A percentile compares a stretch with the other conserved stretches of the same genome.
Evolutionary conservation across 2,329 filamentous ascomycete species (phyloP).

Genomic region (Rutstroemia sp.): DNA sequence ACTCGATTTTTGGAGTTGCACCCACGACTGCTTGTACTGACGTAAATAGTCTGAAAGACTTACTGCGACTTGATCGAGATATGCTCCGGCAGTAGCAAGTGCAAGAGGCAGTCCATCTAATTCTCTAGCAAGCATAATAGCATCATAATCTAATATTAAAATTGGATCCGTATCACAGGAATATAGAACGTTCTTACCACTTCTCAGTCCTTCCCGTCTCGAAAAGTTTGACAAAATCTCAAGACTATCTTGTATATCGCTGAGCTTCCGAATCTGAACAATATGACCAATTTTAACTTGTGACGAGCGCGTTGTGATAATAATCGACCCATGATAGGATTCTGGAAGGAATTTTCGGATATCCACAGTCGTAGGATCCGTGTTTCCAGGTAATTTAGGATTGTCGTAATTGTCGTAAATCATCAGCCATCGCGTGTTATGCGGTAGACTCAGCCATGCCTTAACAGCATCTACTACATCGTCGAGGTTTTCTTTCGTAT

Average conservation of each 20-base stretch:
- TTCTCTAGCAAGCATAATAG: not conserved
- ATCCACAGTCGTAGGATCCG: not conserved
- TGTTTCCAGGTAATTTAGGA: not conserved
- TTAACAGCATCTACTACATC: not conserved
- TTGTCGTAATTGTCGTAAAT: not conserved
- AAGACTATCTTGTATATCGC: not conserved
- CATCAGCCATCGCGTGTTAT: conserved; percentile 1
- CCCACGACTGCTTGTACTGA: not conserved
- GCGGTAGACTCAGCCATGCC: not conserved
- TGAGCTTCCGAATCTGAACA: not conserved
- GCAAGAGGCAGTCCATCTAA: not conserved
- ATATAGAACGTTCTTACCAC: not conserved
- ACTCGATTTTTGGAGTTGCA: not conserved
- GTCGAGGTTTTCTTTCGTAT: not conserved
- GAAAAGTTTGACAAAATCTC: not conserved
- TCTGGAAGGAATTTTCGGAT: not conserved
- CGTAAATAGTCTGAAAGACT: not conserved
- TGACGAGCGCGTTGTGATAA: not conserved
- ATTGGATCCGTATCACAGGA: not conserved
- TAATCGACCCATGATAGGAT: not conserved
- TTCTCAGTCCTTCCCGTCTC: not conserved
- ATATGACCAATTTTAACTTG: not conserved
- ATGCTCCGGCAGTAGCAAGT: not conserved
- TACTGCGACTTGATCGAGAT: not conserved
- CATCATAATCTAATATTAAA: not conserved